A percentile compares a stretch with the other conserved stretches of the same genome.
These are phyloP conservation scores for Dactylellina cionopaga DNA, from an alignment of 2,329 filamentous ascomycete genomes.

Conservation along the genomic window DNA sequence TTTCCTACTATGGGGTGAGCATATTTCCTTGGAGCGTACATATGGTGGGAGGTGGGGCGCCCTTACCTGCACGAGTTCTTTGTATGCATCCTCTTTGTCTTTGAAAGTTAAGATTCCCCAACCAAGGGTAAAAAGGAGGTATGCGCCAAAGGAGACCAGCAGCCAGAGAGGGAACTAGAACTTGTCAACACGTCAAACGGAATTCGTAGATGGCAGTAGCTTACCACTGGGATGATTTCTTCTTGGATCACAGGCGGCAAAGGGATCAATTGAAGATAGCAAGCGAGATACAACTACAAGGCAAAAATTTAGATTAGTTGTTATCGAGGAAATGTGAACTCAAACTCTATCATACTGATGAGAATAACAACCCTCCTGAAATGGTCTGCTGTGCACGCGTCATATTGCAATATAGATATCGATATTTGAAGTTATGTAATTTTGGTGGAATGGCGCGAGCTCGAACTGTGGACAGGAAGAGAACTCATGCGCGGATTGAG, in stretches of 20 bases:
- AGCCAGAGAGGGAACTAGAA: conserved; percentile 90
- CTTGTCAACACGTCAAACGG: neutral
- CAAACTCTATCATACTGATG: conserved; percentile 73
- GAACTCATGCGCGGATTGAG: too few relatives aligned
- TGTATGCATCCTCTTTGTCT: conserved; percentile 89
- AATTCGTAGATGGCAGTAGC: conserved; percentile 59
- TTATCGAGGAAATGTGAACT: too few relatives aligned
- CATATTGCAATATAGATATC: conserved; percentile 70
- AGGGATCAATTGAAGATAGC: conserved; percentile 84
- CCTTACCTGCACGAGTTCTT: conserved; percentile 69
- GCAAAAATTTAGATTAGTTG: too few relatives aligned
- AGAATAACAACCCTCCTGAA: conserved; percentile 84
- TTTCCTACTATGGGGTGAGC: conserved; percentile 67
- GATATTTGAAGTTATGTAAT: neutral
- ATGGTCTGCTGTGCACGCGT: conserved; percentile 93
- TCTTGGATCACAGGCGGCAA: conserved; percentile 80
- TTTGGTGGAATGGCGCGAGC: too few relatives aligned
- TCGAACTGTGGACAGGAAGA: too few relatives aligned
- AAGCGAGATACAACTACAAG: conserved; percentile 89
- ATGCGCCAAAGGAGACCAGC: conserved; percentile 88
- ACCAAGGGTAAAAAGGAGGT: conserved; percentile 90
- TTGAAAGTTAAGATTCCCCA: conserved; percentile 95
- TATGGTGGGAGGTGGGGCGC: neutral
- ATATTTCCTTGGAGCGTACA: too few relatives aligned
- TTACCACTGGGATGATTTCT: conserved; percentile 87